These are phyloP conservation scores for Torulaspora franciscae DNA, from an alignment of 805 yeast species.

Conservation along the genomic window DNA sequence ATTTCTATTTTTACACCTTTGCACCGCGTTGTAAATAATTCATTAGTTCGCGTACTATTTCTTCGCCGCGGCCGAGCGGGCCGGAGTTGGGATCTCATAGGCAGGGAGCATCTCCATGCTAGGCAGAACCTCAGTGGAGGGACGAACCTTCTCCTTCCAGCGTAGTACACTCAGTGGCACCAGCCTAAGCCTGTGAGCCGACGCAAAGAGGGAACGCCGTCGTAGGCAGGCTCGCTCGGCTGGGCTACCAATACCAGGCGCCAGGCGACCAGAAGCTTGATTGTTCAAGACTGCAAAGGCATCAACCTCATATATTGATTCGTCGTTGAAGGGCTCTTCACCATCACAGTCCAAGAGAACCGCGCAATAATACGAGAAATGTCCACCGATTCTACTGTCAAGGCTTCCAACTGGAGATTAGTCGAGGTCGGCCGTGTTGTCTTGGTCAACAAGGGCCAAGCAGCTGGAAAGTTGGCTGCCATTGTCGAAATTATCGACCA, in stretches of 20 bases:
- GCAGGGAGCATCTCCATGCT: no score
- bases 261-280: neutral
- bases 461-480: constrained; percentile 83
- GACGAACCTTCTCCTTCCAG: no score
- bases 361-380: constrained; percentile 36
- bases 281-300: constrained; percentile 1
- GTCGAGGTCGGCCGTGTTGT: constrained; percentile 99
- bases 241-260: neutral
- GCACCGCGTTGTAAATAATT: neutral
- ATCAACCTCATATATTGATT: constrained; percentile 1
- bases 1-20: neutral
- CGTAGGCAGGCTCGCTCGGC: neutral
- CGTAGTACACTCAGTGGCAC: no score
- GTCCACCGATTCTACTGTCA: constrained; percentile 74
- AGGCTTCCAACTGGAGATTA: constrained; percentile 97
- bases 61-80: neutral
- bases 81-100: neutral
- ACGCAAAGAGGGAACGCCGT: no score
- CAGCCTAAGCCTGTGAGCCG: no score
- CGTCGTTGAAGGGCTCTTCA: neutral
- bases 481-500: constrained; percentile 98
- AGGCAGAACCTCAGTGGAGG: no score
- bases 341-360: constrained; percentile 7
- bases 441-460: constrained; percentile 73
- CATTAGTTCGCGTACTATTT: neutral